Base-by-base conservation (phyloP, 768 basidiomycete genomes). In the Leccinellum rugosiceps region DNA sequence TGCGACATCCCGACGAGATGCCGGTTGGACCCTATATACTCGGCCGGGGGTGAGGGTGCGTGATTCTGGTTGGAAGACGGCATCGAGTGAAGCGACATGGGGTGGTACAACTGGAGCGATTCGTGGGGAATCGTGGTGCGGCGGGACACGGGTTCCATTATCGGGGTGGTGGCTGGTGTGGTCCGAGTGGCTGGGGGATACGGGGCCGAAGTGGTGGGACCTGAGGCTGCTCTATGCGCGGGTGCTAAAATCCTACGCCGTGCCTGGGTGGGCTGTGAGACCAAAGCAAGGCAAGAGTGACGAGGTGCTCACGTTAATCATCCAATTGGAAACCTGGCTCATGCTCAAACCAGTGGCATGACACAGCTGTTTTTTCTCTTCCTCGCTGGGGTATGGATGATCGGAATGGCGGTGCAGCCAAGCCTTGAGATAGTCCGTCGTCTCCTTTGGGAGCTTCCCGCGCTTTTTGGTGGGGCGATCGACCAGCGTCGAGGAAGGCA, bases 301-400 rank as follows among this genome's bases (percentile, higher is more conserved):
- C 8, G 78, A 74, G 44, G 50, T 19, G 75, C 83, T 52, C 54
- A 83, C 91, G 65, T 93, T 93, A 67, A 93, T 93, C 91, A 93
- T 93, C 91, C 91, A 93, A 71, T 93, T 93, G 52, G 89, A 91
- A 1, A 93, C 90, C 72, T 94, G 91, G 73, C 81, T 84, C 90
- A 93, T 93, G 75, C 86, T 90, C 61, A 94, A 75, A 25, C 90
- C 90, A 1, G 91, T 94, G 41, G 88, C 88, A 64, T 88, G 83
- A 72, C 91, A 93, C 62, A 94, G 75, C 69, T 90, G 88, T 68
- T 92, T 92, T 76, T 94, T 94, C 79, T 93, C 91, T 60, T 92
- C 90, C 71, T 94, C 91, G 63, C 84, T 87, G 31, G 91, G 91
- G 71, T 94, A 94, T 25, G 91, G 91, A 65, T 93, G 92, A 69